Percentiles rank a stretch among this genome's conserved stretches.
phyloP scores from a whole-genome alignment of 2,329 filamentous ascomycete genomes.

The Xylariaceae sp. region DNA sequence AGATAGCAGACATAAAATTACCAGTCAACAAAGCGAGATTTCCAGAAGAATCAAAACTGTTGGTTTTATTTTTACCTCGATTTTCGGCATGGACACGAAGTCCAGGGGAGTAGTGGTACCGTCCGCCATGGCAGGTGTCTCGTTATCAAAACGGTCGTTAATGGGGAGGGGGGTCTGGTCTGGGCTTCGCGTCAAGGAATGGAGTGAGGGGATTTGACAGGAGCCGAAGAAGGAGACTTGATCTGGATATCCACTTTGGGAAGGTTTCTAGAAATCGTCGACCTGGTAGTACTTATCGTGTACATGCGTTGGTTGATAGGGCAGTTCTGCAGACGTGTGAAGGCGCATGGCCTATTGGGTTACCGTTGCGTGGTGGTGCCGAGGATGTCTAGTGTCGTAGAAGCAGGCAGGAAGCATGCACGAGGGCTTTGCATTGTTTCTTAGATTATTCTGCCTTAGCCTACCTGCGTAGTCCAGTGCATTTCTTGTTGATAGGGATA shows the following conservation, averaged over 20 bases:
- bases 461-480: too few species aligned
- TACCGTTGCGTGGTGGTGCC: neutral
- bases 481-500: too few species aligned
- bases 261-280: conserved; percentile 11
- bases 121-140: conserved; percentile 2
- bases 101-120: conserved; percentile 3
- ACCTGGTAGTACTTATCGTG: neutral
- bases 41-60: neutral
- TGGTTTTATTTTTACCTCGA: conserved; percentile 16
- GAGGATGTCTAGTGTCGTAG: too few species aligned
- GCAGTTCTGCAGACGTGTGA: neutral
- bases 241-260: conserved; percentile 3
- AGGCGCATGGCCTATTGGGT: neutral
- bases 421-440: too few species aligned
- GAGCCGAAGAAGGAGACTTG: neutral
- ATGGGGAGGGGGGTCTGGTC: neutral
- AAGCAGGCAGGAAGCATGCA: too few species aligned
- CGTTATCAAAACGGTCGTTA: too few species aligned
- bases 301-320: neutral
- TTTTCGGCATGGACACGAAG: conserved; percentile 23
- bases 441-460: too few species aligned
- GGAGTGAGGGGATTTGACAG: neutral
- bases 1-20: neutral
- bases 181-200: neutral
- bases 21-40: neutral